These are phyloP conservation scores for Botrytis byssoidea DNA, from an alignment of 2,329 filamentous ascomycete genomes.

Conservation along the genomic window DNA sequence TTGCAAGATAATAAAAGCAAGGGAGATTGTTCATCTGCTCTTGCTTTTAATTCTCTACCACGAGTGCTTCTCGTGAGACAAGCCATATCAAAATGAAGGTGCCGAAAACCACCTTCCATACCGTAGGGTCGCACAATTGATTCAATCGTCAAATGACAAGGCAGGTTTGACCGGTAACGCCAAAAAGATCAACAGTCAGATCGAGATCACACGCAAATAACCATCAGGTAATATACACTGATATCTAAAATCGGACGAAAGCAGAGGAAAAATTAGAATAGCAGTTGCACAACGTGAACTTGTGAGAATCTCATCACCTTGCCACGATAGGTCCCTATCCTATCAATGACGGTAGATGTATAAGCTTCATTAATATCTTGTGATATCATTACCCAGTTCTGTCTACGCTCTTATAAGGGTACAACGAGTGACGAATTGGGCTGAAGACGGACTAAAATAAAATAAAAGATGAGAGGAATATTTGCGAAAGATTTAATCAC, in stretches of 20 bases:
- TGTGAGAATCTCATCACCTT: background rate
- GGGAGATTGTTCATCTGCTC: background rate
- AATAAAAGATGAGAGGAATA: background rate
- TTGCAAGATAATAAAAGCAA: background rate
- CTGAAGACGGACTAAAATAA: background rate
- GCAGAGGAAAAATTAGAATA: background rate
- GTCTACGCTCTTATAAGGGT: background rate
- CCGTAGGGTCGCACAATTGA: background rate
- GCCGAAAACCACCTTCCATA: background rate
- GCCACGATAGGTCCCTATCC: background rate
- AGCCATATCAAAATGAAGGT: background rate
- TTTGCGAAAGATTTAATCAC: background rate
- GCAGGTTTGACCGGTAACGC: background rate
- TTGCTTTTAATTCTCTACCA: background rate
- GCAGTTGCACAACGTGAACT: background rate
- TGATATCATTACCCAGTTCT: rapidly evolving
- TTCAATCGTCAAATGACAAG: background rate
- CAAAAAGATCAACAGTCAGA: background rate
- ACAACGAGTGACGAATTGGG: background rate
- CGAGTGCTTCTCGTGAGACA: too few relatives aligned
- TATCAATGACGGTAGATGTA: rapidly evolving
- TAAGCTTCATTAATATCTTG: background rate
- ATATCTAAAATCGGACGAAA: too few relatives aligned
- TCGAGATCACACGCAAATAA: background rate
- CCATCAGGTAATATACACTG: background rate